Base-by-base conservation (phyloP, 2,329 filamentous ascomycete species). In the Stagonosporopsis rhizophila region DNA sequence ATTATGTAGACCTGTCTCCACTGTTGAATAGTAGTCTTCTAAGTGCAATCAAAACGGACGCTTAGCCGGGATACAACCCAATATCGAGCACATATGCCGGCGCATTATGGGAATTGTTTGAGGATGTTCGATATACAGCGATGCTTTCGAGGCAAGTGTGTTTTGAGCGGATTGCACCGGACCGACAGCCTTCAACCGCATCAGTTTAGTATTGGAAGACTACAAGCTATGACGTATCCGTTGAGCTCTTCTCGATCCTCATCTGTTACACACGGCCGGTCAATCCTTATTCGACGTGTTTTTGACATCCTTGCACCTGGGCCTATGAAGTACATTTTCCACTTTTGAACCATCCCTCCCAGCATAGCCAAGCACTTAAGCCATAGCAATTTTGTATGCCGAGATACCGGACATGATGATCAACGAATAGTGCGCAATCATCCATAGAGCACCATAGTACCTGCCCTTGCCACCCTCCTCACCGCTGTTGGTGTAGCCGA, bases 401-500 rank as follows among this genome's bases (percentile, higher is more conserved):
- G 58, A 56, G 61, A 68, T 69, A 4, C 58, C 70, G 22, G 68
- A 66, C 66, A 70, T 64, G 28, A 65, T 49, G 30, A 70, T 47
- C 57, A 74, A 35, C n/a, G 46, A 64, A 55, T 69, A 67, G 60
- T 75, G 70, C 56, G 61, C 61, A 40, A 77, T 67, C 56, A 70
- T 60, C 49, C 75, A 77, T 49, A 52, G 58, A 45, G 55, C 57
- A 1, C 79, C 79, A 44, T 69, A 66, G 60, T 78, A 70, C 68
- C 79, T 75, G 7, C 80, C 80, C 71, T 75, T 78, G 3, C 80
- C 80, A 12, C 75, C 69, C 60, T 74, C 61, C 62, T 68, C 72
- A 28, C 61, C 65, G 55, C 60, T 65, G 39, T 69, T 71, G 19
- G 79, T 80, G 66, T 82, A 82, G 39, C 80, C 80, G 6, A 75